These are phyloP conservation scores for Candida mesenterica DNA, from an alignment of 1,139 yeast genomes.

Conservation along the genomic window DNA sequence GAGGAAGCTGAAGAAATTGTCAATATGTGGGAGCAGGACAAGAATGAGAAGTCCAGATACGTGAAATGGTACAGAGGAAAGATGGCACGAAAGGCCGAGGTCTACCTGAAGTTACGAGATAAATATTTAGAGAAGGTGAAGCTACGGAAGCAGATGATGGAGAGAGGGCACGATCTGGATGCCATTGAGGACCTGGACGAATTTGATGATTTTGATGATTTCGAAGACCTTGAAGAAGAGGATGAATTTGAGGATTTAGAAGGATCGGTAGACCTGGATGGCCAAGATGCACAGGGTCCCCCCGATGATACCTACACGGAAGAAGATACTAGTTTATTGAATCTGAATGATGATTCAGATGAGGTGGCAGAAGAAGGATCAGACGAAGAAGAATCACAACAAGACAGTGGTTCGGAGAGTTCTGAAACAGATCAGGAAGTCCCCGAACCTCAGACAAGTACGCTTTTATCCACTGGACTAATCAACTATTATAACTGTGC, in stretches of 20 bases:
- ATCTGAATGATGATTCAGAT: no score
- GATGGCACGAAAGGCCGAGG: constrained; percentile 3
- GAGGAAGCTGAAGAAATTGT: constrained; percentile 15
- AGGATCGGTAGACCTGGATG: no score
- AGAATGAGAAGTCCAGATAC: constrained; percentile 7
- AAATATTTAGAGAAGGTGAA: constrained; percentile 3
- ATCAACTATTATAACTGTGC: constrained; percentile 11
- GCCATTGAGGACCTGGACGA: no score
- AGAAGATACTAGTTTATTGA: no score
- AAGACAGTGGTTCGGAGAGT: no score
- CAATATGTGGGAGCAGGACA: constrained; percentile 13
- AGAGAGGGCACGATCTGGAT: no score
- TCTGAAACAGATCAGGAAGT: no score
- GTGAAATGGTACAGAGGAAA: constrained; percentile 1
- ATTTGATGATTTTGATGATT: constrained; percentile 4
- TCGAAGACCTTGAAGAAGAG: constrained; percentile 3
- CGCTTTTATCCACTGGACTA: constrained; percentile 8
- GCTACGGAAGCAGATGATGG: neutral
- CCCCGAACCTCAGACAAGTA: no score
- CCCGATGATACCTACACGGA: no score
- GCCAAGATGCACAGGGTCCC: no score
- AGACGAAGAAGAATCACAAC: no score
- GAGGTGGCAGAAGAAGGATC: no score
- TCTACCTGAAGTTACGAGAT: constrained; percentile 2
- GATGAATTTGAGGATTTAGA: constrained; percentile 3